Evolutionary conservation across 1,284 basidiomycete species (phyloP), one percentile per base, ranked within the genome.

Genomic region (Phenoliferia sp.): DNA sequence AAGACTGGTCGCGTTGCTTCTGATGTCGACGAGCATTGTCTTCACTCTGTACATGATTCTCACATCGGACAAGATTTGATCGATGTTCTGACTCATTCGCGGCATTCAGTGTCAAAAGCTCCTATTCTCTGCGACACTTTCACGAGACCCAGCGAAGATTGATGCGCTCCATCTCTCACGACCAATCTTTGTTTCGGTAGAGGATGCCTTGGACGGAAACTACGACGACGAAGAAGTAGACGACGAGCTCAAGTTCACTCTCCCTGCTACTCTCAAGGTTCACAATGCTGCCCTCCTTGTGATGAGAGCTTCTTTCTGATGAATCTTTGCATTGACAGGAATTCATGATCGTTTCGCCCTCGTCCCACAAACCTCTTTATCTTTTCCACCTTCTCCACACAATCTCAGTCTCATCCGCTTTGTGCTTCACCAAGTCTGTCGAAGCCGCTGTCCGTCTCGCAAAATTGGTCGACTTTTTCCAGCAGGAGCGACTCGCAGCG

Each of bases 401-500:
- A 6, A 82, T 81, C 57, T 76, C 80, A 17, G 82, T 93, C 26
- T 82, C 80, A 16, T 89, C 89, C 69, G 90, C 89, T 0, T 83
- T 99, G 29, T 88, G 95, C 60, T 99, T 99, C 81, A 96, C 94
- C 12, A 99, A 98, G 79, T 93, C 90, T 0, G 89, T 96, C 16
- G 94, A 98, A 76, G 92, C 91, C 0, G 92, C 94, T 0, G 81
- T 84, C 1, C 85, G 95, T 16, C 86, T 99, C 10, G 89, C 94
- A 26, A 85, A 84, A 63, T 83, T 98, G 4, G 86, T 98, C 70
- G 85, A 88, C 59, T 89, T 90, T 75, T 95, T 97, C 74, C 87
- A 72, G 66, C n/a, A 67, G 22, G 62, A 63, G 9, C 67, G 62
- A n/a, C 70, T 68, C 26, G 72, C 3, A 64, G 35, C 36, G 72